A percentile compares a stretch with the other conserved stretches of the same genome.
phyloP scores from a whole-genome alignment of 176 grass and related monocot species.

The Melocanna baccifera region DNA sequence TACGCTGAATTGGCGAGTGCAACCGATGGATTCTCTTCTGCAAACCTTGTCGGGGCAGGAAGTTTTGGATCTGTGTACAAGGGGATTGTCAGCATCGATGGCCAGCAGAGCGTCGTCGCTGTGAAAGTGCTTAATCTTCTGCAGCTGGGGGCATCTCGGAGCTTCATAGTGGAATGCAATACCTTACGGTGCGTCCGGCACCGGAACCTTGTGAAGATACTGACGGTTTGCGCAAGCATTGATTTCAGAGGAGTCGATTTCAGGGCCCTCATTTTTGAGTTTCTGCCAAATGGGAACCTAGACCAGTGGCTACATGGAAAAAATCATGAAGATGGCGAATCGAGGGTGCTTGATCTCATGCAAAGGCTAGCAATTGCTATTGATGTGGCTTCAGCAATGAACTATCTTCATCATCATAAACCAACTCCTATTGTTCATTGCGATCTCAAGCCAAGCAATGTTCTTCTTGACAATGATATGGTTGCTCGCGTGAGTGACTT shows the following conservation, averaged over 20 bases:
- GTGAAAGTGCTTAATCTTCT: too few species aligned
- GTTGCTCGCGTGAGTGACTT: too few species aligned
- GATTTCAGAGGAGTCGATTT: neutral
- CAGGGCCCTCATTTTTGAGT: constrained; percentile 25
- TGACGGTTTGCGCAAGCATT: constrained; percentile 16
- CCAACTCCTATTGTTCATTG: constrained; percentile 10
- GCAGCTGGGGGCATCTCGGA: too few species aligned
- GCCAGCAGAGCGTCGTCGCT: too few species aligned
- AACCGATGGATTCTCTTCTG: too few species aligned
- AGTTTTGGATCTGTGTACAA: too few species aligned
- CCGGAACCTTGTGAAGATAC: constrained; percentile 20
- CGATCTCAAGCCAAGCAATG: constrained; percentile 13
- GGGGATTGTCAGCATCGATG: too few species aligned
- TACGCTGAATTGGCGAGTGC: too few species aligned
- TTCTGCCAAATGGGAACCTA: constrained; percentile 21
- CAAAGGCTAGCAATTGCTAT: neutral
- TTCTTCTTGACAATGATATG: too few species aligned
- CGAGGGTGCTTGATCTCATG: neutral
- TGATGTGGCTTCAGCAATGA: neutral
- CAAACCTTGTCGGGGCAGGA: too few species aligned
- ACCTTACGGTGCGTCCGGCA: neutral
- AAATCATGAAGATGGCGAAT: neutral
- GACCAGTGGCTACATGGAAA: neutral
- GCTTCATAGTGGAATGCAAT: too few species aligned
- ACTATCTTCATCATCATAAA: constrained; percentile 19